Evolutionary conservation across 805 yeast genomes (phyloP), one percentile per base, ranked within the genome.

Genomic region (Cyberlindnera meyerae): DNA sequence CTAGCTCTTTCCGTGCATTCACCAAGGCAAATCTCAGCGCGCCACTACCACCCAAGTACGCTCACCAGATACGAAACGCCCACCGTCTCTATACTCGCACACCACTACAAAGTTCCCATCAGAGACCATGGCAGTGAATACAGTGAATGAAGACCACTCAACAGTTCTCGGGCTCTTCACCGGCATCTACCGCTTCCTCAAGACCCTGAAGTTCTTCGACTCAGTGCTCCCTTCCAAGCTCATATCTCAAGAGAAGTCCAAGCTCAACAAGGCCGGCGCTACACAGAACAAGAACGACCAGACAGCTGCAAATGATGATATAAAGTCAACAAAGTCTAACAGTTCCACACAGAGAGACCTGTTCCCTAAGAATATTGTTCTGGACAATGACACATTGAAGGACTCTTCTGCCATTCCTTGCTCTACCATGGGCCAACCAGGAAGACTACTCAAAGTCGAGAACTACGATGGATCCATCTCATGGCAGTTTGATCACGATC

Each of bases 381-480:
- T 51, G 12, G 43, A 50, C 11, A 26, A 25, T 3, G 39, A 43
- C 2, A 18, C 40, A 3, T 27, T 47, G 6, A 33, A 40, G 7
- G 43, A 41, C 4, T 20, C 48, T 1, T 29, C 43, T 3, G 54
- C 56, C 0, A 42, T 43, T 2, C 46, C 57, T 30, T 77, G 82
- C 51, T 71, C 81, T 18, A 74, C 79, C 65, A 68, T 13, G 22
- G 22, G 22, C 48, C 62, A 33, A 63, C 32, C 73, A 25, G 62
- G 78, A 3, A 62, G 72, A 35, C 60, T 74, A 30, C 55, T 73
- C n/a, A 76, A 80, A 4, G 63, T 68, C 43, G 71, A 69, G 33
- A 75, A 73, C 47, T 57, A 54, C 12, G 63, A 66, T 24, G 84
- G 82, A 4, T 76, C 73, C 43, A 65, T 77, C 12, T 78, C 73